Percentiles rank a stretch among this genome's conserved stretches.
Evolutionary conservation across 805 yeast species (phyloP).

Genomic region (Yamadazyma ubonensis): DNA sequence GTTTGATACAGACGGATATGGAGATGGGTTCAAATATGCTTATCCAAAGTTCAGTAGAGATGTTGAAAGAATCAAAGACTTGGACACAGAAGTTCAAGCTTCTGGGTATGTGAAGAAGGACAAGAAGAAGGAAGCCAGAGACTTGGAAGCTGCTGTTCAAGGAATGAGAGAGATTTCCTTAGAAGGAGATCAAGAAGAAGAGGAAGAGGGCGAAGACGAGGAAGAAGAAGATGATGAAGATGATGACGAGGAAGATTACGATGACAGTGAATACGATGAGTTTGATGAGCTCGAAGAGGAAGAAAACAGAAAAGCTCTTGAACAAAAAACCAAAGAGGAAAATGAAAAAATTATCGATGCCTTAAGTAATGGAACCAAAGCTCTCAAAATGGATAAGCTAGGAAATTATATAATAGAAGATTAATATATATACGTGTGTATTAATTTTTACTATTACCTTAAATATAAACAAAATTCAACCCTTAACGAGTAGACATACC

Average conservation of each 20-base stretch:
- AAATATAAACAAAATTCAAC: slow-evolving; percentile 12
- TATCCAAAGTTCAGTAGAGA: slow-evolving; percentile 82
- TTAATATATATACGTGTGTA: slow-evolving; percentile 13
- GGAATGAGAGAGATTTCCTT: slow-evolving; percentile 51
- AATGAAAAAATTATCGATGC: slow-evolving; percentile 68
- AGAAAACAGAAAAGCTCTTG: slow-evolving; percentile 19
- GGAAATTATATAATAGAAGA: slow-evolving; percentile 76
- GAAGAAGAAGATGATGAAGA: slow-evolving; percentile 47
- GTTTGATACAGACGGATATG: slow-evolving; percentile 77
- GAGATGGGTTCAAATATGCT: slow-evolving; percentile 72
- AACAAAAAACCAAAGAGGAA: slow-evolving; percentile 24
- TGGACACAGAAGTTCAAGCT: slow-evolving; percentile 88
- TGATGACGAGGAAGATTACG: slow-evolving; percentile 34
- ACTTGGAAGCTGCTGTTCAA: slow-evolving; percentile 74
- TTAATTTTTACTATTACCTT: slow-evolving; percentile 12
- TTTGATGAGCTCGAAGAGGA: slow-evolving; percentile 32
- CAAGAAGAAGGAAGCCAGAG: slow-evolving; percentile 34
- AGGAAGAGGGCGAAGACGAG: slow-evolving; percentile 25
- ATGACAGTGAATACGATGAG: slow-evolving; percentile 33
- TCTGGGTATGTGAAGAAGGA: slow-evolving; percentile 68
- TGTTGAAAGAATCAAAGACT: slow-evolving; percentile 59
- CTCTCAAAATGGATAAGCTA: slow-evolving; percentile 75
- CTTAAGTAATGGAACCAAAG: slow-evolving; percentile 57
- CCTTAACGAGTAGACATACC: slow-evolving; percentile 96
- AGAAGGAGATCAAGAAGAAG: slow-evolving; percentile 28